Evolutionary conservation across 2,329 filamentous ascomycete genomes (phyloP).

Genomic region (Sporothrix pseudoabietina): DNA sequence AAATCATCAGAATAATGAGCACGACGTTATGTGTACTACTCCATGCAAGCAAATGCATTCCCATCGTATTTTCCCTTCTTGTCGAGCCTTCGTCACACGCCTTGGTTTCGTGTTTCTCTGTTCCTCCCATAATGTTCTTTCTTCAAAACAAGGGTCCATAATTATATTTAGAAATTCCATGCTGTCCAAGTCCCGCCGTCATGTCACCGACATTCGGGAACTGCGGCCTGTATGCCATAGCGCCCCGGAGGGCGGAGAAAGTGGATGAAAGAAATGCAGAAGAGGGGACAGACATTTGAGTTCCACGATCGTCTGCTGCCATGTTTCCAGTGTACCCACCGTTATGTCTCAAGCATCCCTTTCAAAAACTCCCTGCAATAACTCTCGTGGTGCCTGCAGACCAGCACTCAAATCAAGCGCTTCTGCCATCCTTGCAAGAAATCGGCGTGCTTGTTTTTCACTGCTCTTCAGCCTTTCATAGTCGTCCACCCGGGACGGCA

Average conservation of each 20-base stretch:
- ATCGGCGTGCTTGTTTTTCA: slow-evolving; percentile 60
- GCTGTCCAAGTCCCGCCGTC: not conserved
- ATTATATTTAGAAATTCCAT: not conserved
- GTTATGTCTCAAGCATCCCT: not conserved
- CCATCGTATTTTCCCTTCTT: not conserved
- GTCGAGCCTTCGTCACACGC: not conserved
- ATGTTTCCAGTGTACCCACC: not conserved
- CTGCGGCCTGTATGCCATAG: too few species aligned
- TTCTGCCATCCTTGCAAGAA: slow-evolving; percentile 46
- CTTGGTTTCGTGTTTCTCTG: not conserved
- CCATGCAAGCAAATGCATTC: not conserved
- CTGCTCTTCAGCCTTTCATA: slow-evolving; percentile 67
- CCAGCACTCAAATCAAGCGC: not conserved
- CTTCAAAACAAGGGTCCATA: not conserved
- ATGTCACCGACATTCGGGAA: not conserved
- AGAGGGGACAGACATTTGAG: too few species aligned
- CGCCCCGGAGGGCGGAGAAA: too few species aligned
- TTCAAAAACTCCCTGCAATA: slow-evolving; percentile 18
- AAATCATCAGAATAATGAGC: not conserved
- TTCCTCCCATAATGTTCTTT: not conserved
- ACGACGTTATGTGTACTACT: not conserved
- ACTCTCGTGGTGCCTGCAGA: slow-evolving; percentile 6
- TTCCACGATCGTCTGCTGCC: not conserved
- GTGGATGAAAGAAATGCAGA: too few species aligned
- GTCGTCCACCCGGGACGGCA: slow-evolving; percentile 66